Conservation (phyloP, 306 rosid species). For the Senna siamea region DNA sequence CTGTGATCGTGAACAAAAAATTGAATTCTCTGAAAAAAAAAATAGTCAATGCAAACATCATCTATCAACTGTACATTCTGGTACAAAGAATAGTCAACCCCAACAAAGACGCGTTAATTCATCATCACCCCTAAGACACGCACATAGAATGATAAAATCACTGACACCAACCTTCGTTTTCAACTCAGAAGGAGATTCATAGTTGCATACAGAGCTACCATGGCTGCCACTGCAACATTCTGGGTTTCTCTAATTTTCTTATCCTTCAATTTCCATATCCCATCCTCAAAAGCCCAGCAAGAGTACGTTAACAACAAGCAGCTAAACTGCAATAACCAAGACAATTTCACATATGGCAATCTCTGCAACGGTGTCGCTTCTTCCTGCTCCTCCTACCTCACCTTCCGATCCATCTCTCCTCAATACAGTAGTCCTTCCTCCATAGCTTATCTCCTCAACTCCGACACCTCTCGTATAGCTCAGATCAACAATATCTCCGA, state of each 20-base stretch:
- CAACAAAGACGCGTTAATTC: too few relatives aligned
- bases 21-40: too few relatives aligned
- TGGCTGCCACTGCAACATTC: not conserved
- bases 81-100: too few relatives aligned
- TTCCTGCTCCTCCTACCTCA: constrained; percentile 65
- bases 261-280: not conserved
- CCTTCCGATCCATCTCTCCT: constrained; percentile 55
- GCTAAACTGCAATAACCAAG: constrained; percentile 45
- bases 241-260: not conserved
- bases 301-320: constrained; percentile 64
- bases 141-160: too few relatives aligned
- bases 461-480: constrained; percentile 42
- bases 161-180: too few relatives aligned
- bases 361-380: constrained; percentile 45
- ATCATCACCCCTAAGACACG: too few relatives aligned
- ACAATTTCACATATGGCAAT: constrained; percentile 48
- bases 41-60: too few relatives aligned
- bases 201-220: not conserved
- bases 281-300: constrained; percentile 48
- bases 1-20: too few relatives aligned
- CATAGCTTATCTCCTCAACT: constrained; percentile 51
- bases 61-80: too few relatives aligned
- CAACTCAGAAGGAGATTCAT: too few relatives aligned
- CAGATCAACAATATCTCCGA: constrained; percentile 59
- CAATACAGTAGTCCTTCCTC: constrained; percentile 39